Evolutionary conservation across 2,329 filamentous ascomycete genomes (phyloP), one percentile per base, ranked within the genome.

Genomic region (Fusarium luffae): DNA sequence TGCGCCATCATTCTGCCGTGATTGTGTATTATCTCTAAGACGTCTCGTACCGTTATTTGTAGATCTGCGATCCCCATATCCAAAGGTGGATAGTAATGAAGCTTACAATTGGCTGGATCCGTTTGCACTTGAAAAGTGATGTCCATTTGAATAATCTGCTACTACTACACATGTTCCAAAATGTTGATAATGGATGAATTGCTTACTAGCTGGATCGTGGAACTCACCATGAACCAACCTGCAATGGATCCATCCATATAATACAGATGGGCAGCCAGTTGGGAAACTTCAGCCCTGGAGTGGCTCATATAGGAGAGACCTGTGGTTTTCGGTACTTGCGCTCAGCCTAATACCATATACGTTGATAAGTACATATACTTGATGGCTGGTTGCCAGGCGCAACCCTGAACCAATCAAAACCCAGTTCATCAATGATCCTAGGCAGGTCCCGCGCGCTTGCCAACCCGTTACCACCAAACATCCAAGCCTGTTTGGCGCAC

Each of bases 361-460:
- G n/a, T n/a, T 18, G 18, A 16, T 23, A 69, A 50, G 63, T 67
- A 64, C 41, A 59, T 59, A 44, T 66, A 67, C 65, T 37, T 54
- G 18, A 32, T 32, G 34, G 59, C 47, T 68, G 69, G 75, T 76
- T 77, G 75, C 75, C 56, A 68, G 63, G 48, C 60, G 71, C 63
- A 70, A 67, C 63, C 44, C 63, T 51, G 16, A 25, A 30, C 62
- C 63, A 66, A 66, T 66, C 48, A 66, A 14, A 46, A 21, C 30
- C 25, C n/a, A 41, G 32, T 12, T 19, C 3, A 9, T 7, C 13
- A 23, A 27, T 10, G 30, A 49, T 23, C 37, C 37, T 28, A 54
- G 62, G 37, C 43, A 66, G 63, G 63, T 70, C 71, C 69, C 71
- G 71, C 70, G 71, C 71, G 72, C 71, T 69, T 73, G 62, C 62